Evolutionary conservation across 306 rosid genomes (phyloP), one percentile per base, ranked within the genome.

Genomic region (Gastrolobium bilobum): DNA sequence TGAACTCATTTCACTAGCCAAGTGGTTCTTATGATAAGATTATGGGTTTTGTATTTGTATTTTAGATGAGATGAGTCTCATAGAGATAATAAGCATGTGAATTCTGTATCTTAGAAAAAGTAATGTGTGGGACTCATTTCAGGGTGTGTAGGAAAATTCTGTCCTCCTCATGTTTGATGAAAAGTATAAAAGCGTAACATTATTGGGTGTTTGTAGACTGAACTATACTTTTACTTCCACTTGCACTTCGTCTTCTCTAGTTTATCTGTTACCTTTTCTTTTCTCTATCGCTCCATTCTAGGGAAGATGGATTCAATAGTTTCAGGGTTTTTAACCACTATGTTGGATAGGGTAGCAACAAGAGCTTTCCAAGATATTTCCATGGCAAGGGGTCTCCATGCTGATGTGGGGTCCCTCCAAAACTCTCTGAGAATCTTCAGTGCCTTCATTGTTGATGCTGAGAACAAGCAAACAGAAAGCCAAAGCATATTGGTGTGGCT

Each of bases 401-500:
- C 5, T 50, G 73, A 64, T 1, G 31, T 76, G 20, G 37, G 14
- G 15, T 10, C 44, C 60, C 80, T 76, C 31, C 62, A 64, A 52
- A 29, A 64, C 54, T 50, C 73, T 26, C 73, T 76, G 34, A 51
- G 33, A 13, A 37, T 76, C 73, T 63, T 76, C 54, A 38, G 29
- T 39, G 80, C 80, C 39, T 63, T 63, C 53, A 7, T 76, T 64
- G 15, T 11, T 1, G 80, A 76, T 39, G 80, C 80, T 50, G 80
- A 64, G 60, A 51, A 64, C 65, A 76, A 64, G 15, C 80, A 76
- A 64, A 63, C 64, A 0, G 51, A 35, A 37, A 37, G 5, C 52
- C 15, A 50, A 0, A 20, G 73, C 42, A 50, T 76, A 6, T 6
- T 33, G 3, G 42, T 5, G 10, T 76, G 80, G 80, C 53, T 76